Evolutionary conservation across 495 filamentous ascomycete genomes (phyloP).

Genomic region (Hypoxylon crocopeplum): DNA sequence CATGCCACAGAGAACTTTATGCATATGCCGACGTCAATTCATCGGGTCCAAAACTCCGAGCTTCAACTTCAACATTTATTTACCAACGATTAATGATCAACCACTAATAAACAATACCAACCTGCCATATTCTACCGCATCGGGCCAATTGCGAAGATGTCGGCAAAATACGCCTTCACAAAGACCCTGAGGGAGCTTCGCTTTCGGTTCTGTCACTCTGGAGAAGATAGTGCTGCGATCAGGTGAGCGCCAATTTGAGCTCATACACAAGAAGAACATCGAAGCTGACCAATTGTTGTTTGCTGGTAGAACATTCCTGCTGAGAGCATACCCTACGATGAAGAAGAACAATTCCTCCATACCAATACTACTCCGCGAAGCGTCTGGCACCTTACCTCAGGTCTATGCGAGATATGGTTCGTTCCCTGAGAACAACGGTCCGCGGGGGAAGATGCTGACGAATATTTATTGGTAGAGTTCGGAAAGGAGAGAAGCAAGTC

Average conservation of each 20-base stretch:
- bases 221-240: slow-evolving; percentile 82
- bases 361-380: slow-evolving; percentile 94
- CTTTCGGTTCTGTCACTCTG: slow-evolving; percentile 94
- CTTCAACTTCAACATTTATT: not conserved
- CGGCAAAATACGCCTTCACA: slow-evolving; percentile 88
- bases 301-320: slow-evolving; percentile 79
- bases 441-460: not conserved
- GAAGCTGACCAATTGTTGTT: slow-evolving; percentile 2
- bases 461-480: slow-evolving; percentile 62
- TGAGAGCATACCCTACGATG: slow-evolving; percentile 94
- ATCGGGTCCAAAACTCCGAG: not conserved
- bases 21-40: slow-evolving; percentile 21
- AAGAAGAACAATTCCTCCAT: slow-evolving; percentile 97
- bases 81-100: not conserved
- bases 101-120: not conserved
- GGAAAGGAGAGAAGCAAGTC: slow-evolving; percentile 88
- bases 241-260: slow-evolving; percentile 62
- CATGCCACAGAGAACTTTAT: not conserved
- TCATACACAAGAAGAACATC: not conserved
- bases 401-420: slow-evolving; percentile 94
- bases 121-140: slow-evolving; percentile 14
- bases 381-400: slow-evolving; percentile 76
- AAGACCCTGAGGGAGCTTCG: slow-evolving; percentile 91
- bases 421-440: slow-evolving; percentile 38
- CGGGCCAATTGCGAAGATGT: slow-evolving; percentile 65